Evolutionary conservation across 2,329 filamentous ascomycete species (phyloP), one percentile per base, ranked within the genome.

Genomic region (Mycosphaerella sp.): DNA sequence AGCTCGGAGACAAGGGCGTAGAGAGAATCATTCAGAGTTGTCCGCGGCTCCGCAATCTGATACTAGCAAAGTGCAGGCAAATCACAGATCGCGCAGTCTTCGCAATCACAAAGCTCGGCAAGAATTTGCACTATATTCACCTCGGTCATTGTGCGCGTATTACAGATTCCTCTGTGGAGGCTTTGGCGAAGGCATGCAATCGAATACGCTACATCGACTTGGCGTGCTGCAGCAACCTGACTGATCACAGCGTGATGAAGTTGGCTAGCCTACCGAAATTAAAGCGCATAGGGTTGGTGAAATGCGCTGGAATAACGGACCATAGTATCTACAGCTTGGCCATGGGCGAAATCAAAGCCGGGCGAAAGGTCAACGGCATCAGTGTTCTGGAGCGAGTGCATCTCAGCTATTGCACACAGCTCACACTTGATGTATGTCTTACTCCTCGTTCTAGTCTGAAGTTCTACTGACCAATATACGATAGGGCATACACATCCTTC

Each of bases 161-260:
- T 64, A 96, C 91, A 0, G 93, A 98, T 65, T 78, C 83, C 32
- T 90, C 89, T 1, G 89, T 98, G 14, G 86, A 87, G 62, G 84
- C 83, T 49, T 77, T 98, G 28, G 89, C 96, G 35, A 84, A 85
- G 59, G 77, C 76, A 47, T 98, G 93, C 75, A 97, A 91, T 64
- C 82, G 93, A 18, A 97, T 98, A 59, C 81, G 93, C 49, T 98
- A 98, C 68, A 98, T 98, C 58, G 93, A 98, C 66, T 75, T 98
- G 39, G 93, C 93, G n/a, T 97, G 93, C 72, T 98, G 93, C 70
- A 81, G 80, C 12, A 84, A 88, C 61, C 75, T 98, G 54, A 97
- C 93, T 0, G 93, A 98, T 62, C 77, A 79, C 9, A 96, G 90
- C 17, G 86, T 98, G 13, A 85, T 80, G 56, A 85, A 88, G 57